Conservation (phyloP, 345 rosid species). For the Raphanus sativus region DNA sequence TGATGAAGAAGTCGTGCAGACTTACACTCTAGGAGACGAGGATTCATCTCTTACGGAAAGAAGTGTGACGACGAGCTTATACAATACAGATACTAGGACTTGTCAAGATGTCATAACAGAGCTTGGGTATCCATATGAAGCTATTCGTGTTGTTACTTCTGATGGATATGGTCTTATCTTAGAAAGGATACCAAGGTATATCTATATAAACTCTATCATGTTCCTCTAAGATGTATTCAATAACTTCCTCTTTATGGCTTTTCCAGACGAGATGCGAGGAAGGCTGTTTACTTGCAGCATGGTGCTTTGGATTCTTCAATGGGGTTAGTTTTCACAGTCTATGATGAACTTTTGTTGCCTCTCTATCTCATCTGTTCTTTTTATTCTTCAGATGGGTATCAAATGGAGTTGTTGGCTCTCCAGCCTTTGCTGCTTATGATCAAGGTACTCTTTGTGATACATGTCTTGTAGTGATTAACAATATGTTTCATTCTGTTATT, state of each 20-base stretch:
- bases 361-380: not conserved
- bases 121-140: slow-evolving; percentile 97
- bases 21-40: slow-evolving; percentile 57
- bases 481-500: not conserved
- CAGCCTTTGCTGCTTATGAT: slow-evolving; percentile 96
- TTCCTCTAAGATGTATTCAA: not conserved
- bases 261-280: slow-evolving; percentile 80
- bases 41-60: slow-evolving; percentile 56
- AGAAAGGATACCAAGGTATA: slow-evolving; percentile 93
- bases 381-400: slow-evolving; percentile 75
- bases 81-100: slow-evolving; percentile 84
- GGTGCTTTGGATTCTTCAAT: slow-evolving; percentile 89
- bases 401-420: slow-evolving; percentile 95
- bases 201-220: not conserved
- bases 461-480: not conserved
- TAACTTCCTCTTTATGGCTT: slow-evolving; percentile 16
- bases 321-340: slow-evolving; percentile 62
- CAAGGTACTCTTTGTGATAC: slow-evolving; percentile 43
- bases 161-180: slow-evolving; percentile 94
- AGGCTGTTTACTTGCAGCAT: slow-evolving; percentile 87
- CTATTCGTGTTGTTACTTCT: slow-evolving; percentile 77
- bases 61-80: slow-evolving; percentile 42
- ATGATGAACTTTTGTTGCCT: not conserved
- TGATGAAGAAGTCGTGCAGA: slow-evolving; percentile 42
- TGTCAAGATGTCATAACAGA: slow-evolving; percentile 95